Conservation (phyloP, 192 early-diverging fungal species). For the Coemansia sp. region DNA sequence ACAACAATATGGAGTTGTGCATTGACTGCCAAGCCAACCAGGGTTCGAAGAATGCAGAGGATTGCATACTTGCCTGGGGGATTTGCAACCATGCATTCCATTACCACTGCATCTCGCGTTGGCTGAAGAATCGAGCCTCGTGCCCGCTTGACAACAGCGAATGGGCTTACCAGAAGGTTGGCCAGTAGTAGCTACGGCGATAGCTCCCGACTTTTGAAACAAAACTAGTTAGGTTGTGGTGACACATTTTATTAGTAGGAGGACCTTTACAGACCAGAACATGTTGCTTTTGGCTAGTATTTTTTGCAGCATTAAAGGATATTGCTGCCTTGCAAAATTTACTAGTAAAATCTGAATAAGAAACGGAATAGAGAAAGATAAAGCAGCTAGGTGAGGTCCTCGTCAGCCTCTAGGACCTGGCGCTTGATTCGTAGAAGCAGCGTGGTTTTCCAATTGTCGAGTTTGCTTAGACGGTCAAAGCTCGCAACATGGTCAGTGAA, state of each 20-base stretch:
- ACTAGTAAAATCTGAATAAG: background rate
- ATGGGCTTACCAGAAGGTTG: conserved; percentile 95
- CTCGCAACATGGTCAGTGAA: conserved; percentile 80
- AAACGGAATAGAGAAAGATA: background rate
- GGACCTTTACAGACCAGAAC: no score
- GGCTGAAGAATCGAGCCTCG: conserved; percentile 94
- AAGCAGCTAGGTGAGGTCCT: conserved; percentile 56
- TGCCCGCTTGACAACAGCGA: conserved; percentile 98
- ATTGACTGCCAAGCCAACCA: conserved; percentile 99
- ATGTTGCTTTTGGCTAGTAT: conserved; percentile 8
- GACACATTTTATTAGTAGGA: no score
- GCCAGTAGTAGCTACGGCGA: conserved; percentile 10
- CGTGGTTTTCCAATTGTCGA: conserved; percentile 97
- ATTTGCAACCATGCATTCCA: conserved; percentile 99
- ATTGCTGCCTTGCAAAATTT: background rate
- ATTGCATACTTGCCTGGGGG: conserved; percentile 97
- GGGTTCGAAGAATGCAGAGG: conserved; percentile 84
- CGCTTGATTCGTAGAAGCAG: conserved; percentile 89
- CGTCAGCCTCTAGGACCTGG: conserved; percentile 64
- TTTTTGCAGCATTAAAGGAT: background rate
- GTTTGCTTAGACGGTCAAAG: conserved; percentile 84
- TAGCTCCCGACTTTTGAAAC: no score
- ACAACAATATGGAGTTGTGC: conserved; percentile 99
- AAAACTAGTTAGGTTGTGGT: background rate
- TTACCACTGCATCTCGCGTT: conserved; percentile 96